These are phyloP conservation scores for Stentor coeruleus DNA, from an alignment of 73 alveolate species.

Conservation along the genomic window DNA sequence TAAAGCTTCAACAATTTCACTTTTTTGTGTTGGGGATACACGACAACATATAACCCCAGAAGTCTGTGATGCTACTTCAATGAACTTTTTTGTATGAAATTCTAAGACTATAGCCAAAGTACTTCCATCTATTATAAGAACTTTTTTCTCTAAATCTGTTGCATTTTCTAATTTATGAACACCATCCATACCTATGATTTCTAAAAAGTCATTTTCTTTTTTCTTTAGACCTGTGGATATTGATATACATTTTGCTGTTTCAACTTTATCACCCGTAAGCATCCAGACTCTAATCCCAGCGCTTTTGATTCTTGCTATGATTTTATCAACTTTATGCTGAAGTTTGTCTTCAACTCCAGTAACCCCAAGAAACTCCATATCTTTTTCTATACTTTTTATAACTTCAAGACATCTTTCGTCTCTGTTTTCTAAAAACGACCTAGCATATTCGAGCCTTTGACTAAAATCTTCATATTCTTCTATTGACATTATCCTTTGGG, in stretches of 20 bases:
- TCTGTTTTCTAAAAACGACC: conserved; percentile 68
- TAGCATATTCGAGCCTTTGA: conserved; percentile 63
- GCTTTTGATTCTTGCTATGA: conserved; percentile 70
- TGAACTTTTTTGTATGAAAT: conserved; percentile 28
- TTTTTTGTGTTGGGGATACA: conserved; percentile 91
- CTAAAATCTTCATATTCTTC: conserved; percentile 67
- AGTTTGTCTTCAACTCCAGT: conserved; percentile 95
- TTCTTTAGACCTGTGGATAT: conserved; percentile 89
- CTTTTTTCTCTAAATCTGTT: too few species aligned
- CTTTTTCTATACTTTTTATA: conserved; percentile 65
- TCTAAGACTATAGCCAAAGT: conserved; percentile 48
- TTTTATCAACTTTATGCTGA: conserved; percentile 68
- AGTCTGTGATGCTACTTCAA: conserved; percentile 34
- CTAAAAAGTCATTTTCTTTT: conserved; percentile 63
- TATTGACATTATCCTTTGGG: conserved; percentile 61
- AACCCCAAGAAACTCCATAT: conserved; percentile 85
- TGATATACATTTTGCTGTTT: conserved; percentile 96
- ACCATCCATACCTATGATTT: too few species aligned
- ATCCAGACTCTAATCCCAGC: conserved; percentile 95
- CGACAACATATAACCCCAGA: conserved; percentile 82
- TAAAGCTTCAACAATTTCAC: conserved; percentile 71
- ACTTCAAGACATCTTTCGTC: conserved; percentile 51
- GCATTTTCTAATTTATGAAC: too few species aligned
- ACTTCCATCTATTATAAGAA: too few species aligned
- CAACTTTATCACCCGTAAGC: conserved; percentile 98